Evolutionary conservation across 805 yeast genomes (phyloP), one percentile per base, ranked within the genome.

Genomic region (Candida pseudofarinosa): DNA sequence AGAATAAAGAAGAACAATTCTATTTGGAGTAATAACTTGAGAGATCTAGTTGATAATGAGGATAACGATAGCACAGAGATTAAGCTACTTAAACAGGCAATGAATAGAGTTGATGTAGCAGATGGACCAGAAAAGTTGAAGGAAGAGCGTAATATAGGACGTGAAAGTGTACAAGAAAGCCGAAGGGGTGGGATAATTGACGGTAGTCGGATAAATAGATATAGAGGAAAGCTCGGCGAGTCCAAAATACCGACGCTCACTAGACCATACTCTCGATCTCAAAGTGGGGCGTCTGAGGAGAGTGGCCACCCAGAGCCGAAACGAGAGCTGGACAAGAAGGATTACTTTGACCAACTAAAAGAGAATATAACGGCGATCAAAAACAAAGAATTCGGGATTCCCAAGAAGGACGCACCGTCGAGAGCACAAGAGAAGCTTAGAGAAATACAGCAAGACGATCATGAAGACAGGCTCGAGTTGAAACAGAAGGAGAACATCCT

Each of bases 311-410:
- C 10, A 23, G 28, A 10, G 10, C 6, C 28, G 10, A 23, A 23
- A 10, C 6, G 10, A 23, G 28, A 23, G 6, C 10, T 10, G 10
- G 15, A n/a, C 34, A 32, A 15, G 15, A 32, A 32, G 34, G 43
- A 39, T 14, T 42, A 44, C 40, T 56, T 57, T 28, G 50, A 52
- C 15, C 53, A 51, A 20, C 46, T 63, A 28, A 51, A 51, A 35
- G 55, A 52, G 28, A 54, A 52, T 18, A 60, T 63, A 17, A 43
- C 49, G 13, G 51, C 51, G 35, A 56, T 59, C 35, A 54, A 51
- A 18, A 48, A 47, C 30, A 51, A 53, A 5, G 49, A 50, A 14
- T 59, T 51, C 40, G 55, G 52, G 4, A 28, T 56, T 15, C 63
- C 63, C 12, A 26, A 20, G 23, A 23, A 30, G 15, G 17, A 17